These are phyloP conservation scores for Aspergillus thermomutatus DNA, from an alignment of 2,329 filamentous ascomycete species.

Conservation along the genomic window DNA sequence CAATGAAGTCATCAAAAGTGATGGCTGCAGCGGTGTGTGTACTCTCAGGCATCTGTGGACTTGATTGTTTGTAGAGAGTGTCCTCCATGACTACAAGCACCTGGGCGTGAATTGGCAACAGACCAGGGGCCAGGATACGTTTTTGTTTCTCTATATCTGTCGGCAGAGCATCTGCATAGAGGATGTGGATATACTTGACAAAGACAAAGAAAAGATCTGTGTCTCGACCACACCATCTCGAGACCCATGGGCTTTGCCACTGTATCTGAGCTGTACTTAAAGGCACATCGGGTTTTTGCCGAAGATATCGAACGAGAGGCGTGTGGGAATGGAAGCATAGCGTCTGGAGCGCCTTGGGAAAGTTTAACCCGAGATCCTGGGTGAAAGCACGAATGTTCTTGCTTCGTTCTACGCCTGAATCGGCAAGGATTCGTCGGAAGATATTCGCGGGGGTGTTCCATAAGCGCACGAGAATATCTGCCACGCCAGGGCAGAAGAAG, in stretches of 20 bases:
- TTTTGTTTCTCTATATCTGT: constrained; percentile 51
- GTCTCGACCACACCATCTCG: constrained; percentile 81
- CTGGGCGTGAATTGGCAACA: constrained; percentile 78
- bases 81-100: constrained; percentile 75
- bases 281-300: constrained; percentile 64
- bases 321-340: constrained; percentile 63
- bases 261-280: constrained; percentile 68
- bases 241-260: constrained; percentile 82
- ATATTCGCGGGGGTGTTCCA: constrained; percentile 70
- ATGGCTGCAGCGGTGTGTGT: constrained; percentile 49
- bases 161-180: constrained; percentile 71
- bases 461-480: constrained; percentile 75
- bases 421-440: constrained; percentile 68
- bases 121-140: constrained; percentile 66
- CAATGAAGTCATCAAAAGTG: constrained; percentile 65
- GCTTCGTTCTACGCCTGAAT: constrained; percentile 62
- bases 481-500: constrained; percentile 84
- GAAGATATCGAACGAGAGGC: constrained; percentile 57
- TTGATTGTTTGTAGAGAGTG: constrained; percentile 71
- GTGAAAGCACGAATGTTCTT: constrained; percentile 49
- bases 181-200: constrained; percentile 78
- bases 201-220: constrained; percentile 92
- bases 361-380: constrained; percentile 64
- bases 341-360: constrained; percentile 63
- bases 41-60: constrained; percentile 44